Conservation (phyloP, 345 rosid species). For the Populus nigra region DNA sequence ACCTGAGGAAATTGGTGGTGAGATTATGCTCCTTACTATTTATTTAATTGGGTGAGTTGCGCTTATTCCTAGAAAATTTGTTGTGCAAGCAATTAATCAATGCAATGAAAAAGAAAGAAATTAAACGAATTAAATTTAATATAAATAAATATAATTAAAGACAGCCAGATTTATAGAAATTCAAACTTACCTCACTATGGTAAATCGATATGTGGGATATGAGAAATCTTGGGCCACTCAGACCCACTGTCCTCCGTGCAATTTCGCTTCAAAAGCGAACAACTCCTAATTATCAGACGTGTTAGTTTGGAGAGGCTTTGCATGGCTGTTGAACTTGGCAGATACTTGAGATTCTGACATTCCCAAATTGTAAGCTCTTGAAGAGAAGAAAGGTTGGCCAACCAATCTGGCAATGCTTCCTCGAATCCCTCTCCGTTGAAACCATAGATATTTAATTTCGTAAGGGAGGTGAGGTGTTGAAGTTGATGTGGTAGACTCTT, state of each 20-base stretch:
- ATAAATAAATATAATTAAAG: too few relatives aligned
- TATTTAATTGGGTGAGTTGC: too few relatives aligned
- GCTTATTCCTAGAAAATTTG: too few relatives aligned
- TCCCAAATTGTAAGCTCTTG: neutral
- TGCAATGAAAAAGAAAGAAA: too few relatives aligned
- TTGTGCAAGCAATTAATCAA: too few relatives aligned
- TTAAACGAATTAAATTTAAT: too few relatives aligned
- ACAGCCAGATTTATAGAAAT: too few relatives aligned
- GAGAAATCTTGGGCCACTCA: constrained; percentile 6
- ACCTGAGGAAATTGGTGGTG: too few relatives aligned
- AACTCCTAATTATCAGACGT: neutral
- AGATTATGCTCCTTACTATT: too few relatives aligned
- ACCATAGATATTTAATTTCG: neutral
- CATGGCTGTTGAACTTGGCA: neutral
- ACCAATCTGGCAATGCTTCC: neutral
- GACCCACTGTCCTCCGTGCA: neutral
- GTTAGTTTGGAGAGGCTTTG: neutral
- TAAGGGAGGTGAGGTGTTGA: constrained; percentile 3
- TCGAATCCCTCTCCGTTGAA: neutral
- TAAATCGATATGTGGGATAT: neutral
- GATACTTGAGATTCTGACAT: neutral
- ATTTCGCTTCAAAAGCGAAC: neutral
- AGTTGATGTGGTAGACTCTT: constrained; percentile 3
- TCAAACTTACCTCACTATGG: too few relatives aligned
- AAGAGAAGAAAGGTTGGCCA: constrained; percentile 5